These are phyloP conservation scores for Aaosphaeria pasadenensis DNA, from an alignment of 2,329 filamentous ascomycete species.

Conservation along the genomic window DNA sequence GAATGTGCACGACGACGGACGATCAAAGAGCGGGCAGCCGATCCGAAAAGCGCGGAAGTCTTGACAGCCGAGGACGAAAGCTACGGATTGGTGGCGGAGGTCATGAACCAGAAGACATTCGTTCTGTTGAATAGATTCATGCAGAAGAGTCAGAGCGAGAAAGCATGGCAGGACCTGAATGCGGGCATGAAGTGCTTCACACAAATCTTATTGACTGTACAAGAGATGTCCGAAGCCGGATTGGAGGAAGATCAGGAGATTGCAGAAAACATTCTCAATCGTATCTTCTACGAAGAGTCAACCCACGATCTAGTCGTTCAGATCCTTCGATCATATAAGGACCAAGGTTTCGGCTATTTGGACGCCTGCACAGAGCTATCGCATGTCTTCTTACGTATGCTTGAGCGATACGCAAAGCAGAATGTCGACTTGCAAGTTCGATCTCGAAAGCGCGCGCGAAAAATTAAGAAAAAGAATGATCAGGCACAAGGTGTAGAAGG, in stretches of 20 bases:
- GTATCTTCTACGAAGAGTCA: slow-evolving; percentile 97
- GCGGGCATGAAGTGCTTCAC: slow-evolving; percentile 93
- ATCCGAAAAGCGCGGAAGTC: slow-evolving; percentile 39
- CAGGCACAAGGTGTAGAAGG: slow-evolving; percentile 50
- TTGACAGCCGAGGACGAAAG: slow-evolving; percentile 60
- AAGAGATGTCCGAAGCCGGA: slow-evolving; percentile 82
- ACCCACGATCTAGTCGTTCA: slow-evolving; percentile 85
- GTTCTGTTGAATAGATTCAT: slow-evolving; percentile 82
- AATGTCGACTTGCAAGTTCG: slow-evolving; percentile 92
- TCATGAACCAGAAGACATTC: slow-evolving; percentile 93
- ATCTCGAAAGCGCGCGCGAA: slow-evolving; percentile 69
- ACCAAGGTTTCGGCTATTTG: slow-evolving; percentile 89
- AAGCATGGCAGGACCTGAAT: slow-evolving; percentile 82
- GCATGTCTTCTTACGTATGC: slow-evolving; percentile 86
- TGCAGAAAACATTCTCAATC: slow-evolving; percentile 92
- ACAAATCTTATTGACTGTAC: slow-evolving; percentile 86
- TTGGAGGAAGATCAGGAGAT: slow-evolving; percentile 96
- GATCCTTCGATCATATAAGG: slow-evolving; percentile 82
- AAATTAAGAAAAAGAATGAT: slow-evolving; percentile 63
- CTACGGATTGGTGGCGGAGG: slow-evolving; percentile 83
- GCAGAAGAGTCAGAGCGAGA: slow-evolving; percentile 74
- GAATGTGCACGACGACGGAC: slow-evolving; percentile 68
- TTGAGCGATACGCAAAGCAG: slow-evolving; percentile 92
- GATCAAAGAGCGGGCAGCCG: slow-evolving; percentile 52
- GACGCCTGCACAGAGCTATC: slow-evolving; percentile 88